Evolutionary conservation across 257 asterid genomes (phyloP).

Genomic region (Solanum chiquidenum): DNA sequence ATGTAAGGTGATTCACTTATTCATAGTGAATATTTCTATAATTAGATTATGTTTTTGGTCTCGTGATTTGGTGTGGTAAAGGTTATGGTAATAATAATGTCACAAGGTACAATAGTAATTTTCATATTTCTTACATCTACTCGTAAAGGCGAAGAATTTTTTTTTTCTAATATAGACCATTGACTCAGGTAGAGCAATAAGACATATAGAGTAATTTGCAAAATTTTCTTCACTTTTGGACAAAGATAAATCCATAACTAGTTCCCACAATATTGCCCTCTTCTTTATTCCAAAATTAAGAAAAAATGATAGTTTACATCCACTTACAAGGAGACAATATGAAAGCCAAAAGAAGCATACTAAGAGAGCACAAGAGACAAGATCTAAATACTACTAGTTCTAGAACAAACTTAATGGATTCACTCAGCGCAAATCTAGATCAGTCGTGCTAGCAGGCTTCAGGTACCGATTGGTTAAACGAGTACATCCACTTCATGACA

Average conservation of each 20-base stretch:
- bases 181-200: background rate
- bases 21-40: too few species aligned
- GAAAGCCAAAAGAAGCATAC: background rate
- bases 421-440: background rate
- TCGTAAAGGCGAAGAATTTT: background rate
- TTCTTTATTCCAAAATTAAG: background rate
- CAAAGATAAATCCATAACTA: background rate
- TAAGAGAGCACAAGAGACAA: background rate
- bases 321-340: background rate
- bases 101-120: too few species aligned
- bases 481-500: background rate
- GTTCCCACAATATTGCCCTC: background rate
- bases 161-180: background rate
- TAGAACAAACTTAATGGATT: background rate
- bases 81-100: too few species aligned
- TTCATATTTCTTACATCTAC: background rate
- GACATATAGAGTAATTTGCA: background rate
- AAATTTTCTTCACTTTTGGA: background rate
- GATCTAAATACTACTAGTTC: background rate
- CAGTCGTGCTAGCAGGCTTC: background rate
- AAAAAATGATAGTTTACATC: background rate
- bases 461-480: background rate
- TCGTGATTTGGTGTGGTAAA: too few species aligned
- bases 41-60: too few species aligned
- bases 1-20: too few species aligned